These are phyloP conservation scores for Botrytis pseudocinerea DNA, from an alignment of 2,329 filamentous ascomycete genomes.

Conservation along the genomic window DNA sequence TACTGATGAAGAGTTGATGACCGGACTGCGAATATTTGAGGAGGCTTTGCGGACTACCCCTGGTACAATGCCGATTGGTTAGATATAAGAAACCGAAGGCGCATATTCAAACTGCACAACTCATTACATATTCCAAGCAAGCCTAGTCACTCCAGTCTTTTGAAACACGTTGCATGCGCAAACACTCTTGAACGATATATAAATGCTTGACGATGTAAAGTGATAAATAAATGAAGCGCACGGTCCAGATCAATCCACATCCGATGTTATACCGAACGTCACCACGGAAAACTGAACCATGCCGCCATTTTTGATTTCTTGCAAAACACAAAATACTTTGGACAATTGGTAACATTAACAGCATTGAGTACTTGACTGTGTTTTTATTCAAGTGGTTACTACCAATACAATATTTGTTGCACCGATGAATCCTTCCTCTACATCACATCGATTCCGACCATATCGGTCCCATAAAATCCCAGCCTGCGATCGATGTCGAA, in stretches of 20 bases:
- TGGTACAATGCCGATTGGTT: conserved; percentile 21
- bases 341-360: background rate
- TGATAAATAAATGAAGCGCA: background rate
- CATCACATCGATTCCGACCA: background rate
- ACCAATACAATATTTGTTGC: background rate
- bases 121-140: background rate
- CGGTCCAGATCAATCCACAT: background rate
- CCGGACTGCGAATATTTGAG: conserved; percentile 57
- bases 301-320: background rate
- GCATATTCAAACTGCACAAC: no score
- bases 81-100: background rate
- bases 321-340: background rate
- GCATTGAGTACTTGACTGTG: background rate
- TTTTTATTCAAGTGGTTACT: background rate
- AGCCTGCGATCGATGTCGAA: conserved; percentile 15
- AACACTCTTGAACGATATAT: background rate
- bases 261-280: background rate
- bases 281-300: background rate
- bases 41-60: conserved; percentile 47
- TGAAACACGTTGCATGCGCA: background rate
- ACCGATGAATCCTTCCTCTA: background rate
- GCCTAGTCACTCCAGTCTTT: background rate
- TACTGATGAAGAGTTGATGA: conserved; percentile 50
- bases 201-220: background rate
- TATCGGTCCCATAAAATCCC: conserved; percentile 4